Percentiles rank a stretch among this genome's conserved stretches.
Conservation (phyloP, 768 basidiomycete genomes). For the Boletus rubescentipes region DNA sequence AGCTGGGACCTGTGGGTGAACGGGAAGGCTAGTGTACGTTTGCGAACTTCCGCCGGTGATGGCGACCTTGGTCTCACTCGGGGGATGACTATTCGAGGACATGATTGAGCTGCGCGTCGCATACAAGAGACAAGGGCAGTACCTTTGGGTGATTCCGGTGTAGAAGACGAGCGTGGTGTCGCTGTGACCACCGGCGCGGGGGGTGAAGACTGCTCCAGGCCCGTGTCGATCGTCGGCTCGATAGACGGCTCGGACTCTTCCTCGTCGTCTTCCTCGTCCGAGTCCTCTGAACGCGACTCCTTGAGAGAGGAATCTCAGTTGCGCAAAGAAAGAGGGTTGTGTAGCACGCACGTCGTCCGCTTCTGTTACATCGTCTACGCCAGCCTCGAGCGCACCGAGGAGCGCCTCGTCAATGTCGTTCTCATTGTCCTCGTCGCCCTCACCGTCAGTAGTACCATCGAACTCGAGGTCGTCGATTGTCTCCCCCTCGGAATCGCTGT, state of each 20-base stretch:
- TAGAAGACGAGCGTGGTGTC: slow-evolving; percentile 27
- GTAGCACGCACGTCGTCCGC: slow-evolving; percentile 61
- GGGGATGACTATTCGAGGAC: slow-evolving; percentile 12
- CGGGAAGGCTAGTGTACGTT: slow-evolving; percentile 40
- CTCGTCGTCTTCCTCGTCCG: slow-evolving; percentile 56
- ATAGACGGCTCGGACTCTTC: slow-evolving; percentile 44
- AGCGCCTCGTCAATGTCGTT: slow-evolving; percentile 58
- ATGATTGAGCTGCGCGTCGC: slow-evolving; percentile 18
- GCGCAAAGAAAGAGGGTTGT: neutral
- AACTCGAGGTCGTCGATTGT: slow-evolving; percentile 59
- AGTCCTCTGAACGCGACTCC: slow-evolving; percentile 62
- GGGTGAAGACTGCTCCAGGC: slow-evolving; percentile 28
- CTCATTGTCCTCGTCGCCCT: slow-evolving; percentile 48
- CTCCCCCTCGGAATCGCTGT: slow-evolving; percentile 65
- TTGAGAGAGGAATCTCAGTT: slow-evolving; percentile 23
- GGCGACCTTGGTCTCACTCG: slow-evolving; percentile 41
- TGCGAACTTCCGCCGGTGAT: slow-evolving; percentile 58
- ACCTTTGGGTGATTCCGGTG: slow-evolving; percentile 39
- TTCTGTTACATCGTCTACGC: slow-evolving; percentile 64
- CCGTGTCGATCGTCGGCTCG: slow-evolving; percentile 31
- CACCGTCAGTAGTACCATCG: slow-evolving; percentile 44
- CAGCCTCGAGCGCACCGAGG: slow-evolving; percentile 55
- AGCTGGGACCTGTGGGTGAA: slow-evolving; percentile 25
- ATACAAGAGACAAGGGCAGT: neutral
- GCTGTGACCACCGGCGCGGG: slow-evolving; percentile 27